phyloP scores from a whole-genome alignment of 2,329 filamentous ascomycete genomes.

The Talaromyces funiculosus region DNA sequence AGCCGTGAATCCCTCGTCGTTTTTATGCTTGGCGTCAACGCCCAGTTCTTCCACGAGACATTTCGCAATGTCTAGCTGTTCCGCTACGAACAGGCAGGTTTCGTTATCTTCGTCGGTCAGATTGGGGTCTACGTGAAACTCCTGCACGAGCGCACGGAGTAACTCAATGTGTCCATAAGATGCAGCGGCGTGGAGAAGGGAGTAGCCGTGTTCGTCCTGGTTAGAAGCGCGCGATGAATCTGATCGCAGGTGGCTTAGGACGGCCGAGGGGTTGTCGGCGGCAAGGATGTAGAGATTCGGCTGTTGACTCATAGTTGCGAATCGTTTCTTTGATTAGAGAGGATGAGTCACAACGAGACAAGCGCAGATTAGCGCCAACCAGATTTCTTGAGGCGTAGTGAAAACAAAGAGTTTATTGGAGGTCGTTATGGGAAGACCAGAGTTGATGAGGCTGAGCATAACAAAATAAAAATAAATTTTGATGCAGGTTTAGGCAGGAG shows the following conservation, averaged over 20 bases:
- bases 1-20: constrained; percentile 72
- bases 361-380: not conserved
- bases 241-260: constrained; percentile 68
- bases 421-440: not conserved
- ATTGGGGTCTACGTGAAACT: constrained; percentile 73
- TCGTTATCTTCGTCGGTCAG: constrained; percentile 86
- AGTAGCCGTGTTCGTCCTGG: constrained; percentile 91
- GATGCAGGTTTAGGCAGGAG: not conserved
- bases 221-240: constrained; percentile 69
- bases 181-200: constrained; percentile 82
- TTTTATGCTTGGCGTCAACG: constrained; percentile 59
- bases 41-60: constrained; percentile 77
- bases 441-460: not conserved
- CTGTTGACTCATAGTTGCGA: constrained; percentile 30
- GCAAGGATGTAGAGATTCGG: constrained; percentile 68
- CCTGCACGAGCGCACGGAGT: constrained; percentile 66
- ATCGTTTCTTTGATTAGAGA: not conserved
- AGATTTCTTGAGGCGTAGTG: not conserved
- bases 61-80: constrained; percentile 71
- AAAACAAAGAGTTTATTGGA: not conserved
- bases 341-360: constrained; percentile 6
- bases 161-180: constrained; percentile 87
- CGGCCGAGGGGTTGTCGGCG: constrained; percentile 69
- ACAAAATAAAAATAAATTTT: constrained; percentile 1
- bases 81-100: constrained; percentile 89